Evolutionary conservation across 1,284 basidiomycete genomes (phyloP), one percentile per base, ranked within the genome.

Genomic region (Puccinia triticina): DNA sequence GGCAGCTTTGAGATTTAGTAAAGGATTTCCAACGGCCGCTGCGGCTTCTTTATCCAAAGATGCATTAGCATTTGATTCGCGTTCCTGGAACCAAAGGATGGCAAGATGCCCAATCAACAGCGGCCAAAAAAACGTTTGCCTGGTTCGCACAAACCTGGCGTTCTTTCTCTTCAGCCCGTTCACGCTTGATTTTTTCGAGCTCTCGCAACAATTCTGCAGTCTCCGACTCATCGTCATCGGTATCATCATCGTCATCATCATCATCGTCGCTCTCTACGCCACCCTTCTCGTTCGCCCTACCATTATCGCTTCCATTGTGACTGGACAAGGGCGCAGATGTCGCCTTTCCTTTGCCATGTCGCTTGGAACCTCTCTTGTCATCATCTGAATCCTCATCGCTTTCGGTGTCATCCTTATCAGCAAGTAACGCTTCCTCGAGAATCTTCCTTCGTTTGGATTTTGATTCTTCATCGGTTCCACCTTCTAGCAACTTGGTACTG

Each of bases 101-200:
- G 40, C 40, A 43, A n/a, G 50, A 21, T 34, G 32, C 76, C 85
- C 66, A 14, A 71, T 29, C n/a, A 26, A 71, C n/a, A 29, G 1
- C 29, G n/a, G 21, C 18, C 29, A 48, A 46, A 71, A 67, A 40
- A 10, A 18, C 3, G 5, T 34, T 69, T 40, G 34, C 37, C 8
- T 2, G 66, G 32, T 48, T 43, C 18, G 23, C 37, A 50, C 69
- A 11, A 48, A 71, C 69, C 69, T 88, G 90, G 71, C 93, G 89
- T 67, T 90, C 92, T 86, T 95, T 95, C 88, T 98, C 95, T 86
- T 93, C 95, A 21, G 95, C 95, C 23, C 95, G 90, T 86, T 98
- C 95, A 77, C 92, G 91, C 88, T 96, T 97, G 85, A 97, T 97
- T 88, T 95, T 96, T 88, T 95, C 95, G 29, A 98, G 89, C 87